Conservation (phyloP, 73 alveolate species). For the Tetrahymena borealis region DNA sequence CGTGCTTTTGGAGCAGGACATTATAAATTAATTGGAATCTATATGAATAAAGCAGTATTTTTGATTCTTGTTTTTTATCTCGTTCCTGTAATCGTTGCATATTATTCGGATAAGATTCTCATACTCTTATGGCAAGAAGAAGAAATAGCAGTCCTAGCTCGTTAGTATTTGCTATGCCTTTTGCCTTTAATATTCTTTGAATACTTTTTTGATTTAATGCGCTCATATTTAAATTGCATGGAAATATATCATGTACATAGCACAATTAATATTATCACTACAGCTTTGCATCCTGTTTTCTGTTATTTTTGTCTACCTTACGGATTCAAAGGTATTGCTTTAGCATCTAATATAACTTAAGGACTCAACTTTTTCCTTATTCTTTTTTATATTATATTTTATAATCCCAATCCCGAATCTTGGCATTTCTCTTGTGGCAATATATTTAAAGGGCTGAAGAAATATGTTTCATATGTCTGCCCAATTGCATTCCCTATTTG, state of each 20-base stretch:
- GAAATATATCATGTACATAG: neutral
- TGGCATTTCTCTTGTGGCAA: neutral
- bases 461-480: neutral
- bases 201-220: neutral
- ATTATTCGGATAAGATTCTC: constrained; percentile 41
- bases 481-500: neutral
- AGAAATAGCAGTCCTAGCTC: constrained; percentile 39
- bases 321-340: neutral
- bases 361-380: neutral
- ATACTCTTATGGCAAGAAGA: constrained; percentile 36
- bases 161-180: neutral
- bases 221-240: neutral
- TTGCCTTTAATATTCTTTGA: neutral
- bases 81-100: constrained; percentile 25
- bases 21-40: constrained; percentile 47
- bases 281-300: neutral
- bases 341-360: neutral
- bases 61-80: constrained; percentile 20
- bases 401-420: neutral
- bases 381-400: neutral
- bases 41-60: constrained; percentile 45
- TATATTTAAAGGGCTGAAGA: neutral
- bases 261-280: neutral
- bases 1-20: constrained; percentile 50
- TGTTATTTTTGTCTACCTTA: neutral